A percentile compares a stretch with the other conserved stretches of the same genome.
phyloP scores from a whole-genome alignment of 1,284 basidiomycete species.

The Tilletiaria anomala region DNA sequence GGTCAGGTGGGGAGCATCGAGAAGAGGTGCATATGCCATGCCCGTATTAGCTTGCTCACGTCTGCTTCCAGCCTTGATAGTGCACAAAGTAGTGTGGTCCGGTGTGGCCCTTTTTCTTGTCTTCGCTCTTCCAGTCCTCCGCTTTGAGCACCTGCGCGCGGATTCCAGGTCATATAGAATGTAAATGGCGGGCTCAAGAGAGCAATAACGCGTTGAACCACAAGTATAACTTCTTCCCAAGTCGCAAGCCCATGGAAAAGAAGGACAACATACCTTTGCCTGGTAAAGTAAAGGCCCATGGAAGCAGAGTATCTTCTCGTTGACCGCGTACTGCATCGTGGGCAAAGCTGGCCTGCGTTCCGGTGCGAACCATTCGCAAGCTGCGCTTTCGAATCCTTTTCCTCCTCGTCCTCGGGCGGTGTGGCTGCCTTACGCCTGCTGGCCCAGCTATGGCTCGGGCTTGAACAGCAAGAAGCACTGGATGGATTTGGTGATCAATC shows the following conservation, averaged over 20 bases:
- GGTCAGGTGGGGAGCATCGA: no score
- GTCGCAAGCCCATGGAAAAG: background rate
- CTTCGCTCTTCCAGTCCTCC: constrained; percentile 58
- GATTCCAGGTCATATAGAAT: background rate
- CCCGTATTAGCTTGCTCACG: no score
- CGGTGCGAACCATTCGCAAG: no score
- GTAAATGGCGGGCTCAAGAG: background rate
- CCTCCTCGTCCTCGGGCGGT: no score
- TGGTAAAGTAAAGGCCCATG: constrained; percentile 89
- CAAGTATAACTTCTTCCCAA: background rate
- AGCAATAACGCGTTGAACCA: no score
- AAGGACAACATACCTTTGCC: constrained; percentile 53
- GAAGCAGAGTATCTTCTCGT: constrained; percentile 79
- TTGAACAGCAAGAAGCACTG: background rate
- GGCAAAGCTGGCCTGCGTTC: no score
- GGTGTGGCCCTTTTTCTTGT: constrained; percentile 49
- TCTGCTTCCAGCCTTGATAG: constrained; percentile 99
- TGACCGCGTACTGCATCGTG: constrained; percentile 42
- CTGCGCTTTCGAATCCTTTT: no score
- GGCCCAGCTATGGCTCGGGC: background rate
- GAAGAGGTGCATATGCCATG: no score
- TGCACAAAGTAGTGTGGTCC: constrained; percentile 88
- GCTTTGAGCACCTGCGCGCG: constrained; percentile 55
- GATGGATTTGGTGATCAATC: no score
- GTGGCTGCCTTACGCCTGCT: no score